Evolutionary conservation across 345 rosid species (phyloP).

Genomic region (Eucalyptus tenuipes): DNA sequence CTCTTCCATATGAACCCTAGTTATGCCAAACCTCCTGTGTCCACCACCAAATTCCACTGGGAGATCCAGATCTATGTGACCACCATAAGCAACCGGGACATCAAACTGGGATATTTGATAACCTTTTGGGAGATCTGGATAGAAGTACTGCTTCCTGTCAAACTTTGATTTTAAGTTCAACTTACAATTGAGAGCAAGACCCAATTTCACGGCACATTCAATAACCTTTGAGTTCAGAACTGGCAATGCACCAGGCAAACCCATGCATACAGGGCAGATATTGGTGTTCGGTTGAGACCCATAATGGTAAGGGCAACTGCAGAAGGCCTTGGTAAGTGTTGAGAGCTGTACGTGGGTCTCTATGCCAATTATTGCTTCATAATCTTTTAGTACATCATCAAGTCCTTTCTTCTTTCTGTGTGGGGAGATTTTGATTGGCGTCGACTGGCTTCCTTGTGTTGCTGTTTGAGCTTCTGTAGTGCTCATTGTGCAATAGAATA

Average conservation of each 20-base stretch:
- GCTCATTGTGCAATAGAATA: constrained; percentile 30
- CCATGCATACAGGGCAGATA: constrained; percentile 90
- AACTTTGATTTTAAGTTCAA: constrained; percentile 73
- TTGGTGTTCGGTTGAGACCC: constrained; percentile 68
- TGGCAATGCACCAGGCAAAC: constrained; percentile 93
- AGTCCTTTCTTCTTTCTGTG: constrained; percentile 29
- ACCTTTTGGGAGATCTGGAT: constrained; percentile 97
- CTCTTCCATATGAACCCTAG: constrained; percentile 98
- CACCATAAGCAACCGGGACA: constrained; percentile 74
- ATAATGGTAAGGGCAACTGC: constrained; percentile 74
- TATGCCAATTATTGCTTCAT: constrained; percentile 83
- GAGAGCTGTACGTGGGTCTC: constrained; percentile 95
- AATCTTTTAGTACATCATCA: constrained; percentile 41
- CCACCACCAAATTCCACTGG: constrained; percentile 92
- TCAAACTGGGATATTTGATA: constrained; percentile 97
- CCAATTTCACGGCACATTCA: constrained; percentile 73
- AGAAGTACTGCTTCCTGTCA: constrained; percentile 93
- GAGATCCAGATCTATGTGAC: constrained; percentile 73
- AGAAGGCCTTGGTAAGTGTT: constrained; percentile 83
- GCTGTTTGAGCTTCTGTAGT: constrained; percentile 24
- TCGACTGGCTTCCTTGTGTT: constrained; percentile 35
- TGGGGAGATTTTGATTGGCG: constrained; percentile 29
- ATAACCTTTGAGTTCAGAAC: constrained; percentile 78
- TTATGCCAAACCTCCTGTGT: constrained; percentile 77
- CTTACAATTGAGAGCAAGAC: constrained; percentile 82